Conservation (phyloP, 805 yeast species). For the Hemisphaericaspora nanyangensis region DNA sequence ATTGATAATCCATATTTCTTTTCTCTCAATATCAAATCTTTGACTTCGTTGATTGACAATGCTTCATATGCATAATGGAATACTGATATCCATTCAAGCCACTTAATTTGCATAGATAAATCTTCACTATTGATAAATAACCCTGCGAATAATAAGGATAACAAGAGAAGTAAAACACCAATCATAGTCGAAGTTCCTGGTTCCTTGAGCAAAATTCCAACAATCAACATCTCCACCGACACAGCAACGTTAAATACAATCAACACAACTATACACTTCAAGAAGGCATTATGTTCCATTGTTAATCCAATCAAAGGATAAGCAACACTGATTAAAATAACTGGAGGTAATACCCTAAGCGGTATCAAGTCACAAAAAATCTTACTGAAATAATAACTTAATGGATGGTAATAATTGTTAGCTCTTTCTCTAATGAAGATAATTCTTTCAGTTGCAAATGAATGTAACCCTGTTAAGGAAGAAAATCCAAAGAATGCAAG, state of each 20-base stretch:
- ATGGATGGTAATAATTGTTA: constrained; percentile 87
- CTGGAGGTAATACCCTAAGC: constrained; percentile 86
- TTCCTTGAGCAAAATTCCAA: constrained; percentile 84
- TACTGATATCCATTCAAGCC: constrained; percentile 80
- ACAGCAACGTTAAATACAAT: constrained; percentile 84
- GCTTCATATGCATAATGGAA: constrained; percentile 97
- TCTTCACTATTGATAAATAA: constrained; percentile 81
- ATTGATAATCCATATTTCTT: constrained; percentile 89
- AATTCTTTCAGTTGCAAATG: constrained; percentile 83
- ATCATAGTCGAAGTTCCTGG: constrained; percentile 89
- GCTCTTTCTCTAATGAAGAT: constrained; percentile 92
- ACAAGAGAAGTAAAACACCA: constrained; percentile 78
- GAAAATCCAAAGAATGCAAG: constrained; percentile 92
- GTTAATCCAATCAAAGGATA: constrained; percentile 91
- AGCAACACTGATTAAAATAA: constrained; percentile 70
- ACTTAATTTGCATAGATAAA: constrained; percentile 48
- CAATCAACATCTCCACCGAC: constrained; percentile 76
- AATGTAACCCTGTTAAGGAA: constrained; percentile 84
- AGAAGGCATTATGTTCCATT: constrained; percentile 69
- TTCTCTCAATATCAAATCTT: constrained; percentile 77
- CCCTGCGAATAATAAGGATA: constrained; percentile 90
- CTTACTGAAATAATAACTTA: constrained; percentile 81
- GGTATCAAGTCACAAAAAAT: constrained; percentile 91
- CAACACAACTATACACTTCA: constrained; percentile 64
- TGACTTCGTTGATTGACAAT: constrained; percentile 86